Conservation (phyloP, 192 early-diverging fungal species). For the Podila verticillata region DNA sequence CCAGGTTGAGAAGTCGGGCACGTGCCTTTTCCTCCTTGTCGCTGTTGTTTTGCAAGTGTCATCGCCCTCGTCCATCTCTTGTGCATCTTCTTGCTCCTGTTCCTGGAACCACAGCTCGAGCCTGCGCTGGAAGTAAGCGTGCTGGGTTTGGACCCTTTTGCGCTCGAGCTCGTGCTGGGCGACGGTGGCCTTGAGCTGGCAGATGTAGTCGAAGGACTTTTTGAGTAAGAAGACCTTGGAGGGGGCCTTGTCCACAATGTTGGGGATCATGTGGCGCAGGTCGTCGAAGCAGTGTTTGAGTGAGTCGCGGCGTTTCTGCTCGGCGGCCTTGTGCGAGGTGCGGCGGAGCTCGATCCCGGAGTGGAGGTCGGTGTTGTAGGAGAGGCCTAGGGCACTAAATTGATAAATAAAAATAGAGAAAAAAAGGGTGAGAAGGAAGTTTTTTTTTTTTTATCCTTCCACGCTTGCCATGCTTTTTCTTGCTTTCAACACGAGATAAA, state of each 20-base stretch:
- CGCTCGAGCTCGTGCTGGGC: conserved; percentile 48
- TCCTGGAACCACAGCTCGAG: conserved; percentile 25
- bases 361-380: conserved; percentile 78
- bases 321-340: conserved; percentile 94
- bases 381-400: conserved; percentile 78
- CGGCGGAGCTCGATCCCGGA: conserved; percentile 82
- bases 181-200: conserved; percentile 55
- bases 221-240: conserved; percentile 88
- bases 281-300: conserved; percentile 92
- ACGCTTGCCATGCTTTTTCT: neutral
- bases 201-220: conserved; percentile 71
- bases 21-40: neutral
- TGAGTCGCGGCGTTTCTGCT: conserved; percentile 95
- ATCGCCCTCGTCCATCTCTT: neutral
- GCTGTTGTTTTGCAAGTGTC: too few species aligned
- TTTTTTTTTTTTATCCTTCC: neutral
- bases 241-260: conserved; percentile 81
- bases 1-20: conserved; percentile 20
- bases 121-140: conserved; percentile 25
- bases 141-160: conserved; percentile 33
- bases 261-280: conserved; percentile 73
- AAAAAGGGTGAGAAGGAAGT: neutral
- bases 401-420: too few species aligned
- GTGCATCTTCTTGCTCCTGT: conserved; percentile 2
- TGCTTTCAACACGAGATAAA: too few species aligned